Percentiles rank a stretch among this genome's conserved stretches.
Conservation (phyloP, 352 stramenopile genomes). For the Peronospora belbahrii region DNA sequence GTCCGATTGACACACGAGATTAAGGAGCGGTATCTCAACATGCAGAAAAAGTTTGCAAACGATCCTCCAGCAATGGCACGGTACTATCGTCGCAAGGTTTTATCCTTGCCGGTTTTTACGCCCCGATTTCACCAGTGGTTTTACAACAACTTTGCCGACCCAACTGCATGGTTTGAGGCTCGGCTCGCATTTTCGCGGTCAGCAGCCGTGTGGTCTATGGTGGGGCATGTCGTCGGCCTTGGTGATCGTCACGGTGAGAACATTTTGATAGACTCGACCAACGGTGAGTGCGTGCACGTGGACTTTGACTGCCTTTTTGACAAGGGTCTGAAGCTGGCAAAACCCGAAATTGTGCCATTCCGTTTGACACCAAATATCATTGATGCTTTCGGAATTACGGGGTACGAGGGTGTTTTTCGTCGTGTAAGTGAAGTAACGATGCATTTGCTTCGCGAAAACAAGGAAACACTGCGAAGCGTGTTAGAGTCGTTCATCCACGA, state of each 20-base stretch:
- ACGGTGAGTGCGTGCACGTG: constrained; percentile 98
- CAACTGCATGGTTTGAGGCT: constrained; percentile 96
- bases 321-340: constrained; percentile 94
- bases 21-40: constrained; percentile 84
- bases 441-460: constrained; percentile 91
- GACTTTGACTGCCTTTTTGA: constrained; percentile 99
- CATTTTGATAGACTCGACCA: constrained; percentile 97
- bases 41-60: constrained; percentile 80
- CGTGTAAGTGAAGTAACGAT: constrained; percentile 89
- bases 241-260: constrained; percentile 98
- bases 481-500: constrained; percentile 99
- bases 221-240: constrained; percentile 92
- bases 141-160: constrained; percentile 95
- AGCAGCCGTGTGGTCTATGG: constrained; percentile 94
- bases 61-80: constrained; percentile 68
- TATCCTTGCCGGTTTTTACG: constrained; percentile 74
- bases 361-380: constrained; percentile 99
- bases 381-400: constrained; percentile 97
- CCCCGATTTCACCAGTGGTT: constrained; percentile 99
- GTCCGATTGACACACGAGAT: constrained; percentile 71
- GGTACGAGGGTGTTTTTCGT: constrained; percentile 92
- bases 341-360: constrained; percentile 99
- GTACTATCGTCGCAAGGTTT: constrained; percentile 62
- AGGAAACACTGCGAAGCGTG: constrained; percentile 95
- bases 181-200: constrained; percentile 80